Evolutionary conservation across 441 rosid species (phyloP), one percentile per base, ranked within the genome.

Genomic region (Gossypium aridum): DNA sequence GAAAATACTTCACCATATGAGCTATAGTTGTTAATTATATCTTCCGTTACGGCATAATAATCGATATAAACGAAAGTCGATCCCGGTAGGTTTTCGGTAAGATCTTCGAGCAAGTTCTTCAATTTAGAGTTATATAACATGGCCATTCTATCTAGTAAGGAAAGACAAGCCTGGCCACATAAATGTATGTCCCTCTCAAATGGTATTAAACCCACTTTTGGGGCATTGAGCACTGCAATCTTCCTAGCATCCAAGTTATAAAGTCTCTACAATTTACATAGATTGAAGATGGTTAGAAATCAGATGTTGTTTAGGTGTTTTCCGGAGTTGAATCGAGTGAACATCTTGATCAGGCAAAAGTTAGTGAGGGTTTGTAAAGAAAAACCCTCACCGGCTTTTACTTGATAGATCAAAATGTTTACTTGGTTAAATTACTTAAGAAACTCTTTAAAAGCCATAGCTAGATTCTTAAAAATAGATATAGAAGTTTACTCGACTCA

Each of bases 221-320:
- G 76, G 3, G 51, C 37, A 47, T 47, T 55, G 2, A 55, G n/a
- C 54, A 82, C 75, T 2, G 49, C 49, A 20, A 82, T 20, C 68
- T 79, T 77, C 68, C 85, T 82, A 4, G 80, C 82, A 16, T 61
- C 80, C 54, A 82, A 20, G 0, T 74, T 23, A 12, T 60, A 79
- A 14, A 82, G 77, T 31, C 37, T 77, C 85, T 79, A 69, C 75
- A 71, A 68, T 22, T 3, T 59, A 23, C 16, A 25, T 22, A 7
- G 59, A 53, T 70, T 4, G 16, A 26, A 20, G 14, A 20, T 56
- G 2, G 13, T 22, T 10, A 9, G 14, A 12, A 10, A 10, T 22
- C 31, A 1, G 7, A 3, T 1, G 37, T 5, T n/a, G 22, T 5
- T 55, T 17, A 19, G 4, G 13, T 16, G 7, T 51, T n/a, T 31